A percentile compares a stretch with the other conserved stretches of the same genome.
phyloP scores from a whole-genome alignment of 257 asterid genomes.

The Nemophila menziesii region DNA sequence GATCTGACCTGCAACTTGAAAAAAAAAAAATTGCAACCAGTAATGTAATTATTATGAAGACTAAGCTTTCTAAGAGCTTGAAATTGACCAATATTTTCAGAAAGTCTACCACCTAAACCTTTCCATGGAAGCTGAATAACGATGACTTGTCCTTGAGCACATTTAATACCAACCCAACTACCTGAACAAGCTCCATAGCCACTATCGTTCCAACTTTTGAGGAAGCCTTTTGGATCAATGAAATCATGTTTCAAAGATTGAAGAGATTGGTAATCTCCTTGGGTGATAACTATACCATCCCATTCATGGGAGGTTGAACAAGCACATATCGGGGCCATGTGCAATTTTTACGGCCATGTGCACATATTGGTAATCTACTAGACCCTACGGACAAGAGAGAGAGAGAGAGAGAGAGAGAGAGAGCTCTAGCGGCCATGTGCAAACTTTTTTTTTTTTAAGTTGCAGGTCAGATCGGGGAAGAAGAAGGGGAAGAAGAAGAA shows the following conservation, averaged over 20 bases:
- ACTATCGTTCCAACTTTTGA: constrained; percentile 80
- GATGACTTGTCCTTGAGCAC: constrained; percentile 88
- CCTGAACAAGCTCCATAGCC: constrained; percentile 92
- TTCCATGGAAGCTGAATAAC: constrained; percentile 95
- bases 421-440: too few species aligned
- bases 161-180: constrained; percentile 76
- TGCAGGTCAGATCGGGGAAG: too few species aligned
- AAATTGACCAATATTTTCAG: constrained; percentile 66
- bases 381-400: too few species aligned
- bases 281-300: constrained; percentile 82
- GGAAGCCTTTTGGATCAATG: constrained; percentile 70
- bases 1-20: too few species aligned
- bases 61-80: constrained; percentile 80
- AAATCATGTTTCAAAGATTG: constrained; percentile 72
- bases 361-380: too few species aligned
- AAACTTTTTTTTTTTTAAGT: too few species aligned
- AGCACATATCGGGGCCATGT: too few species aligned
- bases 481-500: too few species aligned
- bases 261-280: constrained; percentile 64
- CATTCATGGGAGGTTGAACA: constrained; percentile 43
- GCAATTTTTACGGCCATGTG: too few species aligned
- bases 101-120: constrained; percentile 61
- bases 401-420: too few species aligned
- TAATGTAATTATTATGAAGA: constrained; percentile 73
- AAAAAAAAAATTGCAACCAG: too few species aligned